Evolutionary conservation across 257 asterid species (phyloP), one percentile per base, ranked within the genome.

Genomic region (Solanum megistacrolobum): DNA sequence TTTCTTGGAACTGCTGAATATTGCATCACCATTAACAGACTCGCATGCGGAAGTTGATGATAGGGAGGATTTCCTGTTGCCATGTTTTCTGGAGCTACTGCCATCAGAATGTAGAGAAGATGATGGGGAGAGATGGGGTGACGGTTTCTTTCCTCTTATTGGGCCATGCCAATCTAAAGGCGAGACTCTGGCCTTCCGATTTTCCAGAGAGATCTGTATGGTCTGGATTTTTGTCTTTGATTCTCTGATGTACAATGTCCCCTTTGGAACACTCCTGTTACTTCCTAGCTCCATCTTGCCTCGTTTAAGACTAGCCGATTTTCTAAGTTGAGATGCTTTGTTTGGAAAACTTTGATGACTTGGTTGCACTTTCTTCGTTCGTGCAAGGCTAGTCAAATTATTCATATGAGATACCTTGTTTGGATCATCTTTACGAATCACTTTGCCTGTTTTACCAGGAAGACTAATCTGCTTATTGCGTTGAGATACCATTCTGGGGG

Each of bases 331-430:
- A 81, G 69, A 75, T 71, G 91, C 92, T 85, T 90, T 94, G 90
- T 93, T 94, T 4, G 91, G 90, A 12, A 89, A 86, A 16, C 69
- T 85, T 62, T 92, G 91, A 38, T 66, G 34, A 20, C 41, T 39
- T 23, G 89, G 81, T 60, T 88, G 89, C 87, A 84, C 83, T 23
- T 11, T 58, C 69, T 69, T 78, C 3, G 72, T 62, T 31, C 87
- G 85, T 48, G 21, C 78, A 73, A 16, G 71, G 31, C 46, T n/a
- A 7, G 29, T 82, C 52, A 89, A 86, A 89, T 83, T 89, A 79
- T 81, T 68, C 43, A 86, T 29, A 41, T 25, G 58, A 81, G 87
- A 74, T n/a, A 5, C 72, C 39, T 38, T 62, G 58, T 85, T 73
- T 81, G 62, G 68, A 79, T 79, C 65, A 79, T 79, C 65, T 79